Base-by-base conservation (phyloP, 2,329 filamentous ascomycete species). In the Lachnellula cervina region DNA sequence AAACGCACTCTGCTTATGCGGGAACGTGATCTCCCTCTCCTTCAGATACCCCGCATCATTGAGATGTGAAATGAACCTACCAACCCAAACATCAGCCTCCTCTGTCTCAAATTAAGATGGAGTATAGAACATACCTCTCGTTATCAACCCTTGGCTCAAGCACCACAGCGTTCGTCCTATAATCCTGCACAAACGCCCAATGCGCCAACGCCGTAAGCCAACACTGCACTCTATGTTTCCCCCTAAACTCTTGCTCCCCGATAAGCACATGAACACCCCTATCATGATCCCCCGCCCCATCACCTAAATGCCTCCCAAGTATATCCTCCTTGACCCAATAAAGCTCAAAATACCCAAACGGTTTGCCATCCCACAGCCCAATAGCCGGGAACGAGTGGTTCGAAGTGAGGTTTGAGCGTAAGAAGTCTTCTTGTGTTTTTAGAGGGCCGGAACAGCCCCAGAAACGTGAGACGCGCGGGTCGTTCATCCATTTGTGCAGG, bases 281-380 rank as follows among this genome's bases (percentile, higher is more conserved):
- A 65, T 97, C 93, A 72, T 88, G 97, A 65, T 96, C 89, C 7
- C 81, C 82, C 0, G 85, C 83, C 3, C 81, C 79, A 21, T 79
- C 79, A 70, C 84, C 79, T n/a, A 95, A 72, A 61, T 90, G 79
- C 48, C 79, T 80, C 0, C 89, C 90, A 0, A 99, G 71, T 0
- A 78, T 75, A 67, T 97, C 94, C 69, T 99, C 94, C 67, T 96
- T 96, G 3, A 94, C 90, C 93, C 94, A 99, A 74, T 99, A 99
- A 35, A 99, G 81, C 75, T 99, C 94, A 69, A 99, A 97, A 70
- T 95, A 99, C 0, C 91, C 94, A 73, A 97, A 99, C 0, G 93
- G 93, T 58, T 93, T 87, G 11, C 90, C 92, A 64, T 97, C 90
- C 89, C 93, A 99, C 69, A 91, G 86, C 0, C 89, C 94, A 58